A percentile compares a stretch with the other conserved stretches of the same genome.
phyloP scores from a whole-genome alignment of 225 moss, liverwort and hornwort species.

The Pseudisothecium myosuroides region DNA sequence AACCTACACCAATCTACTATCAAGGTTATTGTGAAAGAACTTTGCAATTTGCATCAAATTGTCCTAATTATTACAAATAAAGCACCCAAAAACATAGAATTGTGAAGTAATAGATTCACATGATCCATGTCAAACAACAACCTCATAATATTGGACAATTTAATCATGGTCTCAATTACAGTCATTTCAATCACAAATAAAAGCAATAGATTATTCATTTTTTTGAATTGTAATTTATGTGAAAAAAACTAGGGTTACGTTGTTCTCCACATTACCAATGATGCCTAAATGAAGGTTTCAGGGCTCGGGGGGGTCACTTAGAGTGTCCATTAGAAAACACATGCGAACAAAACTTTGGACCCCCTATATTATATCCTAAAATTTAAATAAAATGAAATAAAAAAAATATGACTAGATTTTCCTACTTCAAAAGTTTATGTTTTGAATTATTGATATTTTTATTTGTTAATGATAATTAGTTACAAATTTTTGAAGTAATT shows the following conservation, averaged over 20 bases:
- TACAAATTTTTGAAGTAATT: no score
- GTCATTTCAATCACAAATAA: not conserved
- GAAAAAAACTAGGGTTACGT: not conserved
- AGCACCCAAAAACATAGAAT: not conserved
- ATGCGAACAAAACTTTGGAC: no score
- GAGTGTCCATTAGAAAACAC: no score
- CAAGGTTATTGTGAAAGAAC: not conserved
- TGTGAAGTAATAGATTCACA: not conserved
- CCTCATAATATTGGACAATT: not conserved
- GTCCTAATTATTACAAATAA: not conserved
- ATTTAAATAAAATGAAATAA: no score
- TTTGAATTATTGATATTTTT: no score
- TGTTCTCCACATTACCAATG: accelerated
- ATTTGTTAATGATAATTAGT: no score
- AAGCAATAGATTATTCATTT: not conserved
- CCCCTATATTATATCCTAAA: no score
- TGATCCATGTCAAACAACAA: accelerated
- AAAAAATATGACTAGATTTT: no score
- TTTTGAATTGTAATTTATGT: not conserved
- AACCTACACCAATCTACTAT: not conserved
- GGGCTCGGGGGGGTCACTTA: no score
- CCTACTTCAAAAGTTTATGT: no score
- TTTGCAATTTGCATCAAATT: not conserved
- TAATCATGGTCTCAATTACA: not conserved
- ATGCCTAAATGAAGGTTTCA: not conserved